Base-by-base conservation (phyloP, 2,329 filamentous ascomycete genomes). In the Neonectria coccinea region DNA sequence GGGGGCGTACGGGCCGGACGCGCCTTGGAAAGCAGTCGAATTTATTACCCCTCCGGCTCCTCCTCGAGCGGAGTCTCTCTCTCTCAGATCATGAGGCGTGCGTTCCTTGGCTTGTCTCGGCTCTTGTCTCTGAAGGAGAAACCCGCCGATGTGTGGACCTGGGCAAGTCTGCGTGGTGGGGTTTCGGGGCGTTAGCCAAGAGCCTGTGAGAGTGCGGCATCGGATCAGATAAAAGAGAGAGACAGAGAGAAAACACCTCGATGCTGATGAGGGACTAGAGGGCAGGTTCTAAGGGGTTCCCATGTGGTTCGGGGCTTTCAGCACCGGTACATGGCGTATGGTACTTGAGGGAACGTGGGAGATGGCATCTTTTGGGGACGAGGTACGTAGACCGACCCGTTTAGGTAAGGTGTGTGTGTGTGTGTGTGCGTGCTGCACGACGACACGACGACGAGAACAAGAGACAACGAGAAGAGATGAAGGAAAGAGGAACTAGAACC, bases 151-250 rank as follows among this genome's bases (percentile, higher is more conserved):
- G 48, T 50, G 48, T 51, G 48, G 48, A 51, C 14, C 48, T 14
- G n/a, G 9, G 29, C 48, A 22, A 29, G 48, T 36, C 57, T 27
- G 22, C 48, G n/a, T 33, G 29, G 59, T 61, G 67, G 65, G 54
- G 68, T 56, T 58, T 52, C 33, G 22, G 11, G 8, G 10, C 18
- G 33, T 20, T 42, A 20, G n/a, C n/a, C 8, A 42, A n/a, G 22
- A 29, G 56, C 55, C 60, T 63, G 48, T 64, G 41, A 51, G 63
- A 55, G 41, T 54, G 45, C 39, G 47, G 18, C 33, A 56, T 58
- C 59, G 57, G 67, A 60, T 69, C 68, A 64, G 60, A 53, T 64
- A 62, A 58, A 50, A 36, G 59, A 64, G 58, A 58, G 18, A 4
- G 14, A 41, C 5, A 41, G 4, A 59, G 58, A n/a, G 9, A 42